These are phyloP conservation scores for Penicillium riverlandense DNA, from an alignment of 495 filamentous ascomycete species.

Conservation along the genomic window DNA sequence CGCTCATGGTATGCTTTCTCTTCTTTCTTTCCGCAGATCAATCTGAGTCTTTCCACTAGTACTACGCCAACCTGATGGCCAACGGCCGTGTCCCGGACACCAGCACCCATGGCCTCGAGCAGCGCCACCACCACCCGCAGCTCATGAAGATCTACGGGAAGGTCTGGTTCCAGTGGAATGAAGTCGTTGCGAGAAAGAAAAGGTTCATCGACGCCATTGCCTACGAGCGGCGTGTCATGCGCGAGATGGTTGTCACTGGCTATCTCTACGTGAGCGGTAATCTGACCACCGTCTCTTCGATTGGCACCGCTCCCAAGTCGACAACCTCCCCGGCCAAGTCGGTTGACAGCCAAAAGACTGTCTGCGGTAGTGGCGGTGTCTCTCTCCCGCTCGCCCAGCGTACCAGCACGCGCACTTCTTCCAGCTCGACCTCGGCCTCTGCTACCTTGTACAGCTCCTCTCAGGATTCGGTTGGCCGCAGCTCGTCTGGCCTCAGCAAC, in stretches of 20 bases:
- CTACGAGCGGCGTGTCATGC: conserved; percentile 3
- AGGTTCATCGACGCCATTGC: conserved; percentile 1
- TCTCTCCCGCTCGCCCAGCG: too few relatives aligned
- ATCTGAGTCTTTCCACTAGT: conserved; percentile 3
- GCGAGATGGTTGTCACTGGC: conserved; percentile 4
- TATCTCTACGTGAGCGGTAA: background rate
- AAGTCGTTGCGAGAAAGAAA: background rate
- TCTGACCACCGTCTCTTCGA: background rate
- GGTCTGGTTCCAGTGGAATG: conserved; percentile 3
- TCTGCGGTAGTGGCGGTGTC: background rate
- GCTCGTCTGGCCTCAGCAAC: too few relatives aligned
- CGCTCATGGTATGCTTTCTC: conserved; percentile 1
- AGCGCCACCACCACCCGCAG: background rate
- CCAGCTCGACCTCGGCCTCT: too few relatives aligned
- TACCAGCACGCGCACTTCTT: too few relatives aligned
- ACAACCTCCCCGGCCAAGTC: conserved; percentile 1
- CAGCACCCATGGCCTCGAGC: background rate
- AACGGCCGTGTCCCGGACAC: background rate
- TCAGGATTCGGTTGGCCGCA: too few relatives aligned
- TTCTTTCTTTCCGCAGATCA: background rate
- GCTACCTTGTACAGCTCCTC: too few relatives aligned
- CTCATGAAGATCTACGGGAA: background rate
- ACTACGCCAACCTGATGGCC: conserved; percentile 1
- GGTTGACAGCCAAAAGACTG: conserved; percentile 1
- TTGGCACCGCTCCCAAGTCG: conserved; percentile 2